A percentile compares a stretch with the other conserved stretches of the same genome.
phyloP scores from a whole-genome alignment of 1,284 basidiomycete genomes.

The Erythrobasidium hasegawianum region DNA sequence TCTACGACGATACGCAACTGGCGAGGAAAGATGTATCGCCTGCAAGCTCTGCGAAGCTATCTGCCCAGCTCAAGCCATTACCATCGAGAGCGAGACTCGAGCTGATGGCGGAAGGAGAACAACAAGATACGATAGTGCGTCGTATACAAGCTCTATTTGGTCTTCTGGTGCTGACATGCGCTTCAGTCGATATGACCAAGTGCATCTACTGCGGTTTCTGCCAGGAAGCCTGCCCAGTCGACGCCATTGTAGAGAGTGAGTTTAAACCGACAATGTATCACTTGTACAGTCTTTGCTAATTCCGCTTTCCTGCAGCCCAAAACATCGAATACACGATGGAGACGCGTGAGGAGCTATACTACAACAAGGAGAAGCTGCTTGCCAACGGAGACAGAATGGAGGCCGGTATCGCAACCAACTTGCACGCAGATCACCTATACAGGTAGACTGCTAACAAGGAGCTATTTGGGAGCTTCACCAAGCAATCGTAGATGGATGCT shows the following conservation, averaged over 20 bases:
- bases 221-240: slow-evolving; percentile 98
- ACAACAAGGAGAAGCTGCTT: slow-evolving; percentile 74
- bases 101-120: slow-evolving; percentile 93
- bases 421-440: slow-evolving; percentile 59
- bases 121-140: slow-evolving; percentile 76
- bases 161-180: not conserved
- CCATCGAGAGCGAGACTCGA: slow-evolving; percentile 96
- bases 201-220: slow-evolving; percentile 78
- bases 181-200: slow-evolving; percentile 52
- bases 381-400: slow-evolving; percentile 70
- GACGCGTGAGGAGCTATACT: slow-evolving; percentile 94
- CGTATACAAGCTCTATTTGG: not conserved
- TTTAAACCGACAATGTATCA: not conserved
- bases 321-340: slow-evolving; percentile 84
- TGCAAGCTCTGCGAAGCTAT: slow-evolving; percentile 99
- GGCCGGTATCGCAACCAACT: slow-evolving; percentile 91
- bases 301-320: slow-evolving; percentile 62
- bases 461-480: too few species aligned
- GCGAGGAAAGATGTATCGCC: slow-evolving; percentile 98
- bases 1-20: slow-evolving; percentile 93
- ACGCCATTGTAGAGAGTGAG: slow-evolving; percentile 98
- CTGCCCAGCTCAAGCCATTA: slow-evolving; percentile 98
- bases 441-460: too few species aligned
- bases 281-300: not conserved
- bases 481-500: too few species aligned